Evolutionary conservation across 164 flowering plant genomes (phyloP).

Genomic region (Aristolochia fimbriata): DNA sequence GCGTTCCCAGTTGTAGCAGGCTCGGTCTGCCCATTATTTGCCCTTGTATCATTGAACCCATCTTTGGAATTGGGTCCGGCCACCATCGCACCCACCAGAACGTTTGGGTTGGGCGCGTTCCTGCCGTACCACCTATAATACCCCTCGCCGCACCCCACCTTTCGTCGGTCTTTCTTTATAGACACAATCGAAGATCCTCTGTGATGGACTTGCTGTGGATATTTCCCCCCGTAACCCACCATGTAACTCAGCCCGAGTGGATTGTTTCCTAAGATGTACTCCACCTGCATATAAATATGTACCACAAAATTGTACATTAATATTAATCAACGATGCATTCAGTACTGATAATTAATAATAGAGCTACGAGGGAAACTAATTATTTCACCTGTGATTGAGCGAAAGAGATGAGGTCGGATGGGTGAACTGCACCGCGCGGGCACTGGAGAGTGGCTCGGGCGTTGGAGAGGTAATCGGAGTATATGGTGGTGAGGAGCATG

Average conservation of each 20-base stretch:
- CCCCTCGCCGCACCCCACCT: constrained; percentile 39
- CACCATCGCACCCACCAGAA: constrained; percentile 44
- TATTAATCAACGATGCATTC: too few relatives aligned
- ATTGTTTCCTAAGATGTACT: constrained; percentile 50
- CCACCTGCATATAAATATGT: constrained; percentile 21
- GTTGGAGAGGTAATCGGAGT: constrained; percentile 25
- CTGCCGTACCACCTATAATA: constrained; percentile 30
- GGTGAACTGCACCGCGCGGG: constrained; percentile 11
- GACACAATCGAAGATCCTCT: constrained; percentile 62
- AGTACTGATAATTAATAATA: too few relatives aligned
- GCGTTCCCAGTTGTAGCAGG: constrained; percentile 34
- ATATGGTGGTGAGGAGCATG: constrained; percentile 21
- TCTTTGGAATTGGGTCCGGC: constrained; percentile 51
- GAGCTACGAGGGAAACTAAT: too few relatives aligned
- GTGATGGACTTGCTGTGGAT: constrained; percentile 42
- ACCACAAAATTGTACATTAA: too few relatives aligned
- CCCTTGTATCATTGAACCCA: constrained; percentile 25
- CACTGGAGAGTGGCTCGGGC: constrained; percentile 22
- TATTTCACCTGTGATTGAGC: constrained; percentile 52
- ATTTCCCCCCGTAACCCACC: constrained; percentile 48
- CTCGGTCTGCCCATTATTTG: constrained; percentile 30
- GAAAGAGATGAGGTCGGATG: constrained; percentile 21
- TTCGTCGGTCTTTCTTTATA: constrained; percentile 20
- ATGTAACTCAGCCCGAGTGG: constrained; percentile 44
- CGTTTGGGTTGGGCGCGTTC: constrained; percentile 38